Percentiles rank a stretch among this genome's conserved stretches.
Evolutionary conservation across 345 rosid species (phyloP).

Genomic region (Brassica juncea): DNA sequence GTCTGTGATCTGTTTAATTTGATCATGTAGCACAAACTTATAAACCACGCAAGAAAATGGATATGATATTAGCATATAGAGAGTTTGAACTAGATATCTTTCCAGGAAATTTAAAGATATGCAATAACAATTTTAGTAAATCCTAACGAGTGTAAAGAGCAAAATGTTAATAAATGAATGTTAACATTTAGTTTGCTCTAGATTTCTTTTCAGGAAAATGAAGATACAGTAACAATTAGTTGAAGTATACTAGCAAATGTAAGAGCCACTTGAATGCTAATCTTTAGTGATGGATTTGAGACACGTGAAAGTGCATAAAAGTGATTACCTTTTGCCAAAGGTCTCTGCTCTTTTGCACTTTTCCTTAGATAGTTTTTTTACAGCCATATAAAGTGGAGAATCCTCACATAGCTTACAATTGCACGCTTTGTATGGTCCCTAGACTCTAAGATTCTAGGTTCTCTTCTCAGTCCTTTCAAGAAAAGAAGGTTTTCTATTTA

Average conservation of each 20-base stretch:
- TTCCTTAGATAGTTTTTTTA: conserved; percentile 6
- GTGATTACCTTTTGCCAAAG: conserved; percentile 31
- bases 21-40: conserved; percentile 7
- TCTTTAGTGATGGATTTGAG: conserved; percentile 14
- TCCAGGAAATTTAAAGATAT: not conserved
- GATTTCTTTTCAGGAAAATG: not conserved
- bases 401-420: conserved; percentile 18
- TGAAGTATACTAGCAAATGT: conserved; percentile 1
- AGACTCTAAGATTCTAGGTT: conserved; percentile 15
- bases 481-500: not conserved
- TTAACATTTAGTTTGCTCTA: not conserved
- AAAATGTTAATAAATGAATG: not conserved
- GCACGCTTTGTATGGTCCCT: conserved; percentile 33
- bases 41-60: conserved; percentile 3
- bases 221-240: conserved; percentile 6
- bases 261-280: conserved; percentile 3
- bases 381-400: conserved; percentile 39
- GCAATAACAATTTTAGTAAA: conserved; percentile 1
- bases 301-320: conserved; percentile 33
- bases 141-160: not conserved
- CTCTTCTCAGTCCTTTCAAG: conserved; percentile 6
- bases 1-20: conserved; percentile 1
- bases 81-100: conserved; percentile 1
- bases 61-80: not conserved
- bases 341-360: conserved; percentile 26